Base-by-base conservation (phyloP, 805 yeast species). In the Scheffersomyces ergatensis region DNA sequence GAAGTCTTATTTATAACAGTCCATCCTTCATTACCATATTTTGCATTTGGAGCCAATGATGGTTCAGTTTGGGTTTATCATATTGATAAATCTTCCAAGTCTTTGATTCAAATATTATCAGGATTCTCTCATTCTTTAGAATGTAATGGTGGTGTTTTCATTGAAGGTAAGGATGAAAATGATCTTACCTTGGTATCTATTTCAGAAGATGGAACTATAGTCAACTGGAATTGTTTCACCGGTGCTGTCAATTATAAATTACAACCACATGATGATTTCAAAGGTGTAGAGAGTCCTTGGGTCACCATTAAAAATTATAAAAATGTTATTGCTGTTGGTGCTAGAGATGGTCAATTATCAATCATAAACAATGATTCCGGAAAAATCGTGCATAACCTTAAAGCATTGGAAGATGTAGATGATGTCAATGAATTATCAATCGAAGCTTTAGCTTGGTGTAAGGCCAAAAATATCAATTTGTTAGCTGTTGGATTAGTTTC, bases 21-120 rank as follows among this genome's bases (percentile, higher is more conserved):
- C 38, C 99, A 93, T 65, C 96, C 97, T 20, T 69, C 70, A 16
- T 83, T 82, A 56, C 76, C 82, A 18, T 76, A 87, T 35, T 88
- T 92, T 69, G 97, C 98, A 12, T 88, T 87, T 57, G 97, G 98
- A 46, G 92, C 89, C 17, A 70, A 74, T 6, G 97, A 90, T 62
- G 99, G 99, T 2, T 84, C 96, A 0, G 95, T 90, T 3, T 92
- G 97, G 96, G 88, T 84, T 20, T 93, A 89, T 58, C 87, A 83
- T 55, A 74, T 90, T 31, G 82, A 77, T 43, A 71, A 84, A 37
- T 39, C 44, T 13, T 34, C 57, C 34, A 53, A 57, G 33, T 62
- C 77, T 9, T 63, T 85, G 39, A 88, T 80, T 43, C 85, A 82
- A 57, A 64, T 86, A 27, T 83, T 86, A 83, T 72, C 83, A 35